Base-by-base conservation (phyloP, 2,329 filamentous ascomycete genomes). In the Ascochyta clinopodiicola region DNA sequence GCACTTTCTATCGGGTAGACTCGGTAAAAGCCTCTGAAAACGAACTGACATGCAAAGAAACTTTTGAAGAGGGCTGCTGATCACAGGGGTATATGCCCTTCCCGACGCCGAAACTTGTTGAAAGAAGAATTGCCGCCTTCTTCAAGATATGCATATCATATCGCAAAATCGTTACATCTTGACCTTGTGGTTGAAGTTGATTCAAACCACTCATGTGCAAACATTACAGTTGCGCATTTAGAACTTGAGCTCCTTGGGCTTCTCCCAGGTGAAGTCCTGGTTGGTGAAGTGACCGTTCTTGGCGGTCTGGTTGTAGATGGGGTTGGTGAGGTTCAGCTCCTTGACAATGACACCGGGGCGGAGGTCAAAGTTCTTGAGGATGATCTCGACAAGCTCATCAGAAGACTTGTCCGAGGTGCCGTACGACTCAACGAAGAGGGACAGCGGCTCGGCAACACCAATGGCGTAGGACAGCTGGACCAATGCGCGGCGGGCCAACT, bases 271-370 rank as follows among this genome's bases (percentile, higher is more conserved):
- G 87, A 99, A 99, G 80, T 80, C 84, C 87, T 96, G 95, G 90
- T 97, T 95, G 81, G 92, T 96, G 82, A 99, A 99, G 87, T 99
- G 95, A 72, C 95, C 95, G 83, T 98, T 98, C 91, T 97, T 97
- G 82, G 95, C 95, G 56, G 95, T 99, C 84, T 94, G 86, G 86
- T 88, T 88, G 89, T 99, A 99, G 84, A 98, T 97, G 77, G 95
- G 95, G 81, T 92, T 92, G 80, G 88, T 89, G 66, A 99, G 86
- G 82, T 95, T 89, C 66, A 99, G 90, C 83, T 97, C 93, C 84
- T 92, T 92, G 81, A 98, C 95, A 74, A 99, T 98, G 79, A 97
- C 92, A 88, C 95, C 95, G 55, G 95, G 95, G 75, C 95, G 88
- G 79, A 99, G 87, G 82, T 99, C 93, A 77, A 99, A 99, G 90